Evolutionary conservation across 1,139 yeast species (phyloP).

Genomic region (Nadsonia starkeyi-henricii): DNA sequence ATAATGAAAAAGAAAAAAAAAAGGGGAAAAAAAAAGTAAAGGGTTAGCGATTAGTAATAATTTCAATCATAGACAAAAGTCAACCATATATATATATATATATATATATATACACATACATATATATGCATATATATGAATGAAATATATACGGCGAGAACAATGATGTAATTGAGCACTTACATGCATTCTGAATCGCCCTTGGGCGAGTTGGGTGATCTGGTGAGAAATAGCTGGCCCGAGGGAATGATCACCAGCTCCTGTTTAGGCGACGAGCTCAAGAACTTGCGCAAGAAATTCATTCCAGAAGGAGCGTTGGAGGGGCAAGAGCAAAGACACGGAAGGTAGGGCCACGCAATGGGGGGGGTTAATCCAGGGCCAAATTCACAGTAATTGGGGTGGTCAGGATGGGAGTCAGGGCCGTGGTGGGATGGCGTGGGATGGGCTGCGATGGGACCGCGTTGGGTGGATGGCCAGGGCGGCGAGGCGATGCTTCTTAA

Average conservation of each 20-base stretch:
- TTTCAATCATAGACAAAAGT: too few relatives aligned
- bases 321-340: too few relatives aligned
- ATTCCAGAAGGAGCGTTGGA: conserved; percentile 23
- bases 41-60: too few relatives aligned
- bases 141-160: neutral
- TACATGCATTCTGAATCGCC: conserved; percentile 69
- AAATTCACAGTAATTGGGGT: too few relatives aligned
- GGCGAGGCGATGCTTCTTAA: neutral
- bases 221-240: conserved; percentile 62
- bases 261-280: conserved; percentile 48
- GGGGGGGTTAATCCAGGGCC: too few relatives aligned
- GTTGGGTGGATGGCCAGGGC: neutral
- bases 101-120: too few relatives aligned
- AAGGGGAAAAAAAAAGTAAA: neutral
- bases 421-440: too few relatives aligned
- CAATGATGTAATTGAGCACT: too few relatives aligned
- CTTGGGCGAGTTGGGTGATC: conserved; percentile 71
- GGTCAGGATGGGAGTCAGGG: too few relatives aligned
- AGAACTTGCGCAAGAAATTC: conserved; percentile 66
- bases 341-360: too few relatives aligned
- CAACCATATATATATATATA: too few relatives aligned
- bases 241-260: conserved; percentile 62
- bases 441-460: too few relatives aligned
- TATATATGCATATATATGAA: neutral
- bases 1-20: neutral